These are phyloP conservation scores for Termitomyces sp. DNA, from an alignment of 768 basidiomycete genomes.

Conservation along the genomic window DNA sequence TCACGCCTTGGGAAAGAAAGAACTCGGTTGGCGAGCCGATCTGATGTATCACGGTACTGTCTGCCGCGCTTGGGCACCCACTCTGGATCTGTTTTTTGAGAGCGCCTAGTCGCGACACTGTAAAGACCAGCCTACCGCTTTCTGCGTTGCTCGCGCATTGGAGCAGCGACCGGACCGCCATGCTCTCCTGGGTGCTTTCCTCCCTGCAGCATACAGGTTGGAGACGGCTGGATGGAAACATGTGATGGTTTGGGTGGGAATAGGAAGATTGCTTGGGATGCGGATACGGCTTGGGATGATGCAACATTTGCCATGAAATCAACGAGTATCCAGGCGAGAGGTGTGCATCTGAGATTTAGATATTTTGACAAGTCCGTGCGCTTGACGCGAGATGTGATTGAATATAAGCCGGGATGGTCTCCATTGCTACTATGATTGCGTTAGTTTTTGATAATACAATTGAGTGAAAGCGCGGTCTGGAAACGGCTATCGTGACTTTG, in stretches of 20 bases:
- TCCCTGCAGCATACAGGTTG: not conserved
- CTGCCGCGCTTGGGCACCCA: conserved; percentile 3
- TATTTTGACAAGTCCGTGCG: conserved; percentile 2
- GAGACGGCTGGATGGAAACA: conserved; percentile 6
- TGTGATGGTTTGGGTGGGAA: conserved; percentile 5
- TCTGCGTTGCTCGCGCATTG: not conserved
- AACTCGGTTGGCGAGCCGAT: conserved; percentile 1
- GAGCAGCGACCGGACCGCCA: conserved; percentile 1
- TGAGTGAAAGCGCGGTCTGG: no score
- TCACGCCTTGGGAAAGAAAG: not conserved
- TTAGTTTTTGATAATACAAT: not conserved
- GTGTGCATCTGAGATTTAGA: conserved; percentile 1
- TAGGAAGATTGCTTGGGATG: conserved; percentile 7
- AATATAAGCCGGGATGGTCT: conserved; percentile 6
- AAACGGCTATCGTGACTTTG: no score
- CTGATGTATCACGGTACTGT: conserved; percentile 2
- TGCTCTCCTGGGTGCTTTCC: not conserved
- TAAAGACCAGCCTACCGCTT: conserved; percentile 1
- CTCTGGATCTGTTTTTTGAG: conserved; percentile 5
- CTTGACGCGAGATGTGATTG: not conserved
- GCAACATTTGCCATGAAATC: not conserved
- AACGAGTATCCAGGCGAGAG: not conserved
- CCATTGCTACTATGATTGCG: not conserved
- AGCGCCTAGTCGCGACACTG: not conserved
- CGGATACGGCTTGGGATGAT: conserved; percentile 3